Base-by-base conservation (phyloP, 2,329 filamentous ascomycete genomes). In the Paraphaeosphaeria sporulosa region DNA sequence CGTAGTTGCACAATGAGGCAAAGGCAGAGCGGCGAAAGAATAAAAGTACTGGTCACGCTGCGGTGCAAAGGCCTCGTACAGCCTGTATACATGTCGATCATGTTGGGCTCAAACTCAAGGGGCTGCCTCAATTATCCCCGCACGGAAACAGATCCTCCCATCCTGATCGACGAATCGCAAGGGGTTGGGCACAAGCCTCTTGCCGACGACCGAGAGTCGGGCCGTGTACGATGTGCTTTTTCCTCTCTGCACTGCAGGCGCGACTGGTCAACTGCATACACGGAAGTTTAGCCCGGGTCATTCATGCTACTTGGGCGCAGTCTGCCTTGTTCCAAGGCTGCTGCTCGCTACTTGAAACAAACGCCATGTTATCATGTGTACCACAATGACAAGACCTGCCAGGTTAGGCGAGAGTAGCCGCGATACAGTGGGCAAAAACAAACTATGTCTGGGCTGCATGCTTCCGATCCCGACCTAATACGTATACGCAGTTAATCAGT, bases 291-390 rank as follows among this genome's bases (percentile, higher is more conserved):
- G 8, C 4, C n/a, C 42, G 3, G 3, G 15, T 44, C 43, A 15
- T 46, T 42, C 38, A 42, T 25, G 43, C 19, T 25, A 8, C 38
- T 7, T 17, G 12, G 43, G 27, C 43, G 19, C 9, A 46, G 43
- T 46, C 21, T 47, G 25, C 44, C 21, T 47, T 19, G 25, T 27
- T 47, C 21, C 44, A 27, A 47, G 38, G 5, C 1, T 40, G 3
- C 38, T 9, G n/a, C 44, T 36, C 47, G 30, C 47, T 36, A 50
- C 6, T 36, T 36, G 47, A 50, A 50, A 50, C 47, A 50, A 50
- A 50, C 30, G 1, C 15, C 19, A 21, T 17, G 44, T n/a, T 12
- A 25, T 9, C 10, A 47, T 15, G 44, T 30, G 5, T 43, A 43
- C n/a, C 8, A 10, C 44, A n/a, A 47, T 9, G 44, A 15, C 44